Conservation (phyloP, 257 asterid species). For the Orobanche coerulescens region DNA sequence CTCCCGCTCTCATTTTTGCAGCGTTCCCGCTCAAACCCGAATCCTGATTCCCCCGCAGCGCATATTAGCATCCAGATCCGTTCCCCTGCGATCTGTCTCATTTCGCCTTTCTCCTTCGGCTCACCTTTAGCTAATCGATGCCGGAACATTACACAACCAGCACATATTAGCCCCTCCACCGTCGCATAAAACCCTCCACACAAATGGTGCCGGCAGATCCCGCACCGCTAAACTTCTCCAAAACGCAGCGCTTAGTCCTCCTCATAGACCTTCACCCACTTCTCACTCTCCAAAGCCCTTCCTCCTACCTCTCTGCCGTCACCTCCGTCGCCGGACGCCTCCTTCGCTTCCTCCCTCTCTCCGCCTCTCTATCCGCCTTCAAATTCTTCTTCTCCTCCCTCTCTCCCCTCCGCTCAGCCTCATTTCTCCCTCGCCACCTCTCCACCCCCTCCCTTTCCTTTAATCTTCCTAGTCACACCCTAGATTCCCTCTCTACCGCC, state of each 20-base stretch:
- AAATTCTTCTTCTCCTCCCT: slow-evolving; percentile 78
- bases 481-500: slow-evolving; percentile 37
- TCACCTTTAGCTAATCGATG: not conserved
- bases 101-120: not conserved
- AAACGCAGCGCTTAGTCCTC: slow-evolving; percentile 59
- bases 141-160: slow-evolving; percentile 9
- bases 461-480: slow-evolving; percentile 31
- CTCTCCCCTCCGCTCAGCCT: slow-evolving; percentile 51
- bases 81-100: not conserved
- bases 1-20: slow-evolving; percentile 29
- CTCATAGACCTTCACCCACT: slow-evolving; percentile 78
- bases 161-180: slow-evolving; percentile 26
- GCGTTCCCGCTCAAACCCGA: slow-evolving; percentile 44
- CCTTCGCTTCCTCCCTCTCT: slow-evolving; percentile 53
- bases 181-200: not conserved
- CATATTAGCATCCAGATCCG: slow-evolving; percentile 23
- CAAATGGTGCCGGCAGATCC: slow-evolving; percentile 38
- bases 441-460: slow-evolving; percentile 35
- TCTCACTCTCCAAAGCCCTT: slow-evolving; percentile 38
- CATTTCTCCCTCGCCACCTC: slow-evolving; percentile 35
- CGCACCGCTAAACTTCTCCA: slow-evolving; percentile 40
- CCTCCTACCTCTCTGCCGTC: slow-evolving; percentile 45
- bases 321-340: slow-evolving; percentile 49
- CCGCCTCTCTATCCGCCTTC: slow-evolving; percentile 56
- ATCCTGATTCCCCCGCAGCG: slow-evolving; percentile 17